These are phyloP conservation scores for Phialophora expanda DNA, from an alignment of 2,329 filamentous ascomycete species.

Conservation along the genomic window DNA sequence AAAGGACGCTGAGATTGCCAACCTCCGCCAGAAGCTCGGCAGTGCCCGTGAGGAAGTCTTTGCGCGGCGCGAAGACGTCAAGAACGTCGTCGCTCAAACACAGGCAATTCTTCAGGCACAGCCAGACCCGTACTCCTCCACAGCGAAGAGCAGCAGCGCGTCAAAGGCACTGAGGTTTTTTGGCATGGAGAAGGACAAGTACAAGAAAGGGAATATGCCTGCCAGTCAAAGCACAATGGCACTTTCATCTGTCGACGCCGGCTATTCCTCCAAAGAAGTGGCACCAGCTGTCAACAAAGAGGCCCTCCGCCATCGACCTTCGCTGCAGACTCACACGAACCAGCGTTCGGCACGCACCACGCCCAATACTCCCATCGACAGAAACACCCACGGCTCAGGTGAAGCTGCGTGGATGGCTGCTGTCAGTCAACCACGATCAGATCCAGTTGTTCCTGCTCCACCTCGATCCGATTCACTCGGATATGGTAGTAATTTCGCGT, in stretches of 20 bases:
- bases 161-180: constrained; percentile 34
- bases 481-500: constrained; percentile 2
- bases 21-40: constrained; percentile 32
- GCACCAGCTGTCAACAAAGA: constrained; percentile 15
- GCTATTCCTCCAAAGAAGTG: constrained; percentile 30
- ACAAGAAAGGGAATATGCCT: constrained; percentile 18
- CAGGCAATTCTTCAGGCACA: constrained; percentile 18
- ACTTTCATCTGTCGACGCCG: constrained; percentile 22
- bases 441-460: neutral
- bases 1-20: constrained; percentile 29
- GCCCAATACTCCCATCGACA: constrained; percentile 19
- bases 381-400: neutral
- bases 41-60: constrained; percentile 35
- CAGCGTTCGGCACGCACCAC: constrained; percentile 11
- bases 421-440: neutral
- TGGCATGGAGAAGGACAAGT: constrained; percentile 33
- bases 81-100: constrained; percentile 30
- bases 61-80: constrained; percentile 32
- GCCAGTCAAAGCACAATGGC: constrained; percentile 30
- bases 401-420: constrained; percentile 12
- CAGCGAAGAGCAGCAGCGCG: constrained; percentile 24
- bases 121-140: neutral
- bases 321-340: constrained; percentile 17
- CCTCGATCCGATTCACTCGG: constrained; percentile 29
- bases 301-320: constrained; percentile 10